Evolutionary conservation across 768 basidiomycete species (phyloP), one percentile per base, ranked within the genome.

Genomic region (Vararia minispora): DNA sequence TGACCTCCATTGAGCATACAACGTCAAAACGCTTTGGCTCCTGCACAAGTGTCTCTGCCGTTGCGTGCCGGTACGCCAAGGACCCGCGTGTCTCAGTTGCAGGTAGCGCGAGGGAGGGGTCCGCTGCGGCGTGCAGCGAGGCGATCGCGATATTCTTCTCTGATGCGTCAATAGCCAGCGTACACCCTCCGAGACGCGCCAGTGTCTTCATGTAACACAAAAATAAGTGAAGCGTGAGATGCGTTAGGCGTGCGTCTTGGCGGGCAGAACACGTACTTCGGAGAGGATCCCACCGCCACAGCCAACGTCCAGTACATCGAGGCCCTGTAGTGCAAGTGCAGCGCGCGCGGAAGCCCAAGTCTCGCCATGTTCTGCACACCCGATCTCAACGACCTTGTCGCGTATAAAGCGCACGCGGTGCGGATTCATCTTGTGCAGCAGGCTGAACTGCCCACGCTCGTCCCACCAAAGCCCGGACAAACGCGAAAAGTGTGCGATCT

Each of bases 381-480:
- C 61, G 12, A 68, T 61, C 50, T 86, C 81, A 32, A 70, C 56
- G 26, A 89, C 48, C 55, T 89, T 89, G 48, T 86, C 72, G 28
- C 74, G 71, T 22, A 99, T 70, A 57, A 89, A 95, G 39, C 75
- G 73, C 50, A 91, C 71, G 28, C 95, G 68, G 9, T 80, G 70
- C 2, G 91, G 90, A 61, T 99, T 99, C 94, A 99, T 97, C 52
- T 76, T 74, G 54, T 98, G 95, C 24, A 99, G 62, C 26, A 90
- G 63, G 3, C 64, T 68, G 55, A 94, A 92, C 57, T 97, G 92
- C 48, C 94, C 92, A 14, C 68, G 72, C 53, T 94, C 88, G 58
- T 92, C 79, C 91, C 92, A 97, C 92, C 92, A 97, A 52, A 78
- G 68, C n/a, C 82, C 77, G 2, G 89, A 87, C 4, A 95, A 76